Evolutionary conservation across 371 early-diverging fungal genomes (phyloP), one percentile per base, ranked within the genome.

Genomic region (Mucor mucedo): DNA sequence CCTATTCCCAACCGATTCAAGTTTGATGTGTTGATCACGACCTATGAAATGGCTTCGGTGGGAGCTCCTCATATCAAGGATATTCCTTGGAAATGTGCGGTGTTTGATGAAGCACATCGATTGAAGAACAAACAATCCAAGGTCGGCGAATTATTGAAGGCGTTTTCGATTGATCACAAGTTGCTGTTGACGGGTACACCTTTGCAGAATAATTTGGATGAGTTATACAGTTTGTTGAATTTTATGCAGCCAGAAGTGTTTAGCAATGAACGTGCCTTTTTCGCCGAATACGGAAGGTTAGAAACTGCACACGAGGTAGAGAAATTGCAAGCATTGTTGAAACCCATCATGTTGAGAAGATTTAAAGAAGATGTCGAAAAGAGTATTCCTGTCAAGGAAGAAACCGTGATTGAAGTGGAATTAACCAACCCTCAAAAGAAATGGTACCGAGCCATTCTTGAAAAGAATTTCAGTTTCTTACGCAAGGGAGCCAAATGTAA

Each of bases 91-190:
- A 78, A 88, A 55, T 89, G 88, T 14, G 90, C 87, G 42, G 92
- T 98, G 13, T 88, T 99, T 58, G 99, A 99, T 76, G 99, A 98
- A 77, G 99, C 97, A 1, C 99, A 99, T 77, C 83, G 95, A 48
- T 79, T 99, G 48, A 99, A 99, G 75, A 96, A 96, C 76, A 88
- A 85, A 59, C 73, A 78, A 64, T 83, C 83, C 49, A 83, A 83
- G 60, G 83, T 83, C 2, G 58, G 73, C 30, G 83, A 83, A 55
- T 55, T 83, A 2, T 49, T 83, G 2, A 74, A 75, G 53, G 69
- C 72, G 1, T 83, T 83, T 45, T 69, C 62, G 4, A 79, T 80
- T 28, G 80, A 78, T 8, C 83, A 83, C 47, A 83, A 83, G 32
- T 55, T 83, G 1, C 48, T 83, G 21, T 56, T 83, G 55, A 83